Evolutionary conservation across 805 yeast genomes (phyloP).

Genomic region (Saturnispora silvae): DNA sequence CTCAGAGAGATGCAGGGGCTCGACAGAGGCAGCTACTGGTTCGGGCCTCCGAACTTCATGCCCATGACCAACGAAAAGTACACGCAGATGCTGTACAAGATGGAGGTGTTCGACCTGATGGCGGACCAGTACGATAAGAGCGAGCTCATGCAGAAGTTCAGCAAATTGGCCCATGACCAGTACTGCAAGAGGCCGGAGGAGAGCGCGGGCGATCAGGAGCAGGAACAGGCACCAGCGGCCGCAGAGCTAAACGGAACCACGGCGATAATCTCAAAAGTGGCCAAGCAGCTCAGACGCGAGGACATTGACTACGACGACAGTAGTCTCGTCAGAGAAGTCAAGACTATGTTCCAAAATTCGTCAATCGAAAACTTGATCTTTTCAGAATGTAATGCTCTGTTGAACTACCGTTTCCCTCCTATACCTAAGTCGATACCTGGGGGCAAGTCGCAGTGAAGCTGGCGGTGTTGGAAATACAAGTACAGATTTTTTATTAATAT

Average conservation of each 20-base stretch:
- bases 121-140: slow-evolving; percentile 14
- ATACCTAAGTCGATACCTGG: slow-evolving; percentile 1
- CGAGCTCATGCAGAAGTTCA: slow-evolving; percentile 10
- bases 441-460: too few relatives aligned
- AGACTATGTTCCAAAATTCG: too few relatives aligned
- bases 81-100: slow-evolving; percentile 18
- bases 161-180: slow-evolving; percentile 4
- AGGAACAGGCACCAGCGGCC: too few relatives aligned
- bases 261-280: slow-evolving; percentile 9
- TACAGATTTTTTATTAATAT: not conserved
- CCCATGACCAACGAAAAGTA: slow-evolving; percentile 32
- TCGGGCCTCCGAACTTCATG: slow-evolving; percentile 36
- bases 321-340: too few relatives aligned
- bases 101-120: slow-evolving; percentile 14
- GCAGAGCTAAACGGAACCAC: too few relatives aligned
- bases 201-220: too few relatives aligned
- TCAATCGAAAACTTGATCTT: too few relatives aligned
- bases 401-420: slow-evolving; percentile 11
- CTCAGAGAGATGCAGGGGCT: slow-evolving; percentile 18
- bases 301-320: not conserved
- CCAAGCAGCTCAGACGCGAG: not conserved
- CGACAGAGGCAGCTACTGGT: slow-evolving; percentile 37
- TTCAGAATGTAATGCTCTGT: slow-evolving; percentile 12
- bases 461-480: too few relatives aligned
- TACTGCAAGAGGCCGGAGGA: too few relatives aligned